These are phyloP conservation scores for Tolypocladium nubicola DNA, from an alignment of 2,329 filamentous ascomycete species.

Conservation along the genomic window DNA sequence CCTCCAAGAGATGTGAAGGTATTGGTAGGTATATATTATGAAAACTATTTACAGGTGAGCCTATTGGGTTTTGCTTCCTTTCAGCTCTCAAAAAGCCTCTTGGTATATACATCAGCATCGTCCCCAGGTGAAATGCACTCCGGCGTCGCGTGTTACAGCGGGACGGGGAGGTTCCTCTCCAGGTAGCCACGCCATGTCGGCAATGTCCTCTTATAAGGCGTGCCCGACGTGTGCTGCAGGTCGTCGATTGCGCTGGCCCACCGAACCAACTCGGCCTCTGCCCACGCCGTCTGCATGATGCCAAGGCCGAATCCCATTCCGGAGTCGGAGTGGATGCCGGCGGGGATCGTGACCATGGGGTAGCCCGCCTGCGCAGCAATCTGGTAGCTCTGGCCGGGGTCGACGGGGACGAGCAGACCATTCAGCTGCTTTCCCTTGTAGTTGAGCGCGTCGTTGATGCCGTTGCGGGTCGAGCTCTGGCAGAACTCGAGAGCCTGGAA, in stretches of 20 bases:
- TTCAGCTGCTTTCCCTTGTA: constrained; percentile 37
- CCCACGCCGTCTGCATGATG: constrained; percentile 50
- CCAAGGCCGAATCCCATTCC: constrained; percentile 54
- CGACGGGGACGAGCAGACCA: constrained; percentile 57
- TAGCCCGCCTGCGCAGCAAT: constrained; percentile 69
- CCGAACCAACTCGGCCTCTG: constrained; percentile 44
- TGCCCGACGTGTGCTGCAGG: constrained; percentile 32
- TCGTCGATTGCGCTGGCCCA: constrained; percentile 56
- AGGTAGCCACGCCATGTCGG: constrained; percentile 44
- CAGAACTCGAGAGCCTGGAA: constrained; percentile 55
- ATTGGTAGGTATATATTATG: neutral
- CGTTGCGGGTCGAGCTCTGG: constrained; percentile 47
- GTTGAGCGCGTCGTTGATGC: constrained; percentile 57
- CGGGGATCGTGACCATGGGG: constrained; percentile 60
- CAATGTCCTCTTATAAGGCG: constrained; percentile 33
- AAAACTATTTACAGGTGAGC: neutral
- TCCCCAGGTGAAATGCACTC: neutral
- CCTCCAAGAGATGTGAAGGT: neutral
- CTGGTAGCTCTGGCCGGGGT: constrained; percentile 57
- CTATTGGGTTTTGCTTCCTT: neutral
- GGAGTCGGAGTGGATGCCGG: constrained; percentile 39
- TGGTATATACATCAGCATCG: neutral
- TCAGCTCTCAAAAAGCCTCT: neutral
- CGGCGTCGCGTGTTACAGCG: constrained; percentile 8
- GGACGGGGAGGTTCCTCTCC: constrained; percentile 31